Conservation (phyloP, 1,284 basidiomycete genomes). For the Cutaneotrichosporon sp. region DNA sequence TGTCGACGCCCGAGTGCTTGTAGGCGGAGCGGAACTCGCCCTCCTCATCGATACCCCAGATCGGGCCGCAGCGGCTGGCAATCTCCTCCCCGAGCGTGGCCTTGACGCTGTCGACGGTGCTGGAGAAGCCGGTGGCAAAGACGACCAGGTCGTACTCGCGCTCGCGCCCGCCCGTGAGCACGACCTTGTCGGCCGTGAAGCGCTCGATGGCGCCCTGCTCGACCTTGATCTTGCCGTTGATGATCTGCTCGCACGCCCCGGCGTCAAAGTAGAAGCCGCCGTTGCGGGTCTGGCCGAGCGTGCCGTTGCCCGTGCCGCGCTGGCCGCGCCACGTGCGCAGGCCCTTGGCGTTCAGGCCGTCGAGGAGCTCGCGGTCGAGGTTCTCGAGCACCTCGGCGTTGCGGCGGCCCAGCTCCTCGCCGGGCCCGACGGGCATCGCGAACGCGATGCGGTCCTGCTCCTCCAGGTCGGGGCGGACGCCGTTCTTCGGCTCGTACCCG, state of each 20-base stretch:
- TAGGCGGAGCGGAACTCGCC: conserved; percentile 61
- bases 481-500: conserved; percentile 50
- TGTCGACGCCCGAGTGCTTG: conserved; percentile 58
- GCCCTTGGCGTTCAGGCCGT: conserved; percentile 60
- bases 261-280: conserved; percentile 49
- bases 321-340: conserved; percentile 46
- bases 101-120: conserved; percentile 50
- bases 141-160: conserved; percentile 67
- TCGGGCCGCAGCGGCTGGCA: conserved; percentile 54
- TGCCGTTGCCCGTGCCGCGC: conserved; percentile 26
- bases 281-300: conserved; percentile 31
- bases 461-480: conserved; percentile 57
- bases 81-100: conserved; percentile 57
- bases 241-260: conserved; percentile 41
- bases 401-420: conserved; percentile 34
- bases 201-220: conserved; percentile 49
- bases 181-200: conserved; percentile 33
- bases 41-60: conserved; percentile 64
- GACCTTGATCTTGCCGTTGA: conserved; percentile 60
- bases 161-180: conserved; percentile 44
- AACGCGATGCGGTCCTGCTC: conserved; percentile 57
- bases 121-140: conserved; percentile 63
- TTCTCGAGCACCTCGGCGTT: conserved; percentile 23
- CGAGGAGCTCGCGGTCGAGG: conserved; percentile 56
- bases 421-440: conserved; percentile 37